Percentiles rank a stretch among this genome's conserved stretches.
Conservation (phyloP, 352 stramenopile genomes). For the Phytopythium litorale region DNA sequence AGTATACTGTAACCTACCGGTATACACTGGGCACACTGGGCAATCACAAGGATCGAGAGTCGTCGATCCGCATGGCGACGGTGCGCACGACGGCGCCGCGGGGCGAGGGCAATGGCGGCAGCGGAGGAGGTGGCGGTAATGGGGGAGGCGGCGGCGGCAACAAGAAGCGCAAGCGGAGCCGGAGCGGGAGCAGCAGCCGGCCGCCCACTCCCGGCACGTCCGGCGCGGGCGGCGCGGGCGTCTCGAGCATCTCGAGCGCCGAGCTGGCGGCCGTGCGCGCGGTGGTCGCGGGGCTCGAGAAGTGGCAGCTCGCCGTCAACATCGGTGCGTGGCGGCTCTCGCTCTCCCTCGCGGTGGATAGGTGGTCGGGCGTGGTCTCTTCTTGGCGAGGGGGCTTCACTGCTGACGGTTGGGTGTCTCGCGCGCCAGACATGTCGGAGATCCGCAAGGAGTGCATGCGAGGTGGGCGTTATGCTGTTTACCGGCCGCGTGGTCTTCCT, state of each 20-base stretch:
- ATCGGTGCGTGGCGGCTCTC: conserved; percentile 2
- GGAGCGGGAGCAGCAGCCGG: conserved; percentile 8
- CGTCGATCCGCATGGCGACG: conserved; percentile 22
- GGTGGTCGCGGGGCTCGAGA: conserved; percentile 26
- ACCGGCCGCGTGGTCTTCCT: neutral
- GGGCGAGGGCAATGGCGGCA: neutral
- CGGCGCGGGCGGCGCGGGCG: neutral
- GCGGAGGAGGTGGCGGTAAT: neutral
- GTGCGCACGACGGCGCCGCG: conserved; percentile 22
- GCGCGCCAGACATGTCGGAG: conserved; percentile 20
- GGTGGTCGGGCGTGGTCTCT: no score
- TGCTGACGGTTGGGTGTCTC: neutral
- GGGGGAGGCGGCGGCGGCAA: conserved; percentile 3
- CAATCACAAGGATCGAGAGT: no score
- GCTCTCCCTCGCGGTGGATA: neutral
- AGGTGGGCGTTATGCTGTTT: neutral
- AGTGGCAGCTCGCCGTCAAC: conserved; percentile 26
- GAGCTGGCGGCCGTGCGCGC: conserved; percentile 5
- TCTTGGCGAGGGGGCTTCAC: neutral
- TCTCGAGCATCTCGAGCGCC: neutral
- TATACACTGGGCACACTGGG: no score
- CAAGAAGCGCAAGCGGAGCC: conserved; percentile 36
- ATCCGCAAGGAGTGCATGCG: conserved; percentile 23
- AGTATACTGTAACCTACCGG: no score
- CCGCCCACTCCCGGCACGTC: neutral